These are phyloP conservation scores for Fusarium oligoseptatum DNA, from an alignment of 2,329 filamentous ascomycete genomes.

Conservation along the genomic window DNA sequence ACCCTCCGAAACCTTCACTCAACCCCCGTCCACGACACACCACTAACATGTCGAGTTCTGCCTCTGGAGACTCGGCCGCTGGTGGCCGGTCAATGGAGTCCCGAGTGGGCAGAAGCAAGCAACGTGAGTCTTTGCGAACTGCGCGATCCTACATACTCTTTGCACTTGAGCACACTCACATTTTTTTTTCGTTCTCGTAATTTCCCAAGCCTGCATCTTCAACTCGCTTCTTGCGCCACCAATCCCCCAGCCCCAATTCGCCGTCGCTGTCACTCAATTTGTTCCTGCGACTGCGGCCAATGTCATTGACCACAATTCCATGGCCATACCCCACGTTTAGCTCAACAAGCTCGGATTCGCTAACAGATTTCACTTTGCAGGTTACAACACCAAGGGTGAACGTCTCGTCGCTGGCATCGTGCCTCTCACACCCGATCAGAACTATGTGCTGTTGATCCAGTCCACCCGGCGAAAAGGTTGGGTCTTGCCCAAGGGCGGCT, in stretches of 20 bases:
- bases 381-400: slow-evolving; percentile 92
- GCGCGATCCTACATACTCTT: slow-evolving; percentile 5
- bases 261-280: slow-evolving; percentile 9
- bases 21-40: slow-evolving; percentile 35
- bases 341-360: slow-evolving; percentile 11
- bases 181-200: not conserved
- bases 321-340: not conserved
- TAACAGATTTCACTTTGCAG: slow-evolving; percentile 61
- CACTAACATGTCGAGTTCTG: slow-evolving; percentile 53
- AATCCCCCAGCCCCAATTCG: slow-evolving; percentile 5
- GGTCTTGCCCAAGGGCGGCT: slow-evolving; percentile 98
- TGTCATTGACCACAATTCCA: slow-evolving; percentile 15
- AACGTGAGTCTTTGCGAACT: slow-evolving; percentile 72
- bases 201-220: not conserved
- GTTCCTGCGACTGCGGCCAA: slow-evolving; percentile 17
- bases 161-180: not conserved
- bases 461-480: slow-evolving; percentile 91
- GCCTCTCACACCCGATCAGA: slow-evolving; percentile 86
- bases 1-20: slow-evolving; percentile 25
- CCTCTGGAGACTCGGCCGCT: slow-evolving; percentile 51
- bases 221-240: slow-evolving; percentile 10
- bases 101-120: slow-evolving; percentile 81
- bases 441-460: slow-evolving; percentile 92
- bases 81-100: slow-evolving; percentile 75
- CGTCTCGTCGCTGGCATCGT: slow-evolving; percentile 96